phyloP scores from a whole-genome alignment of 345 rosid species.

The Geranium rotundifolium region DNA sequence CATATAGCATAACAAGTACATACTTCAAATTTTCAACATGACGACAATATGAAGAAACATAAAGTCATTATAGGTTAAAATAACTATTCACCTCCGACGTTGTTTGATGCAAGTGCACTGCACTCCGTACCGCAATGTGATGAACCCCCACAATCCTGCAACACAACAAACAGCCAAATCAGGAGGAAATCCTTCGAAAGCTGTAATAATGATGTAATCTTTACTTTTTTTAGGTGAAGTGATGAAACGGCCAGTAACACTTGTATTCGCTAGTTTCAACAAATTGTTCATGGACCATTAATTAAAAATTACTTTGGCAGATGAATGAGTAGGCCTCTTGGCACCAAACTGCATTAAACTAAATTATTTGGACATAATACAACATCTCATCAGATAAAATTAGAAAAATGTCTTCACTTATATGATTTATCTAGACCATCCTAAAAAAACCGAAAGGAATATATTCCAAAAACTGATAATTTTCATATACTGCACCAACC shows the following conservation, averaged over 20 bases:
- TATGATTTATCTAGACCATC: no score
- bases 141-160: conserved; percentile 78
- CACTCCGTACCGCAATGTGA: conserved; percentile 73
- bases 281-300: no score
- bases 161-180: conserved; percentile 3
- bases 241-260: not conserved
- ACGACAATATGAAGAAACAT: not conserved
- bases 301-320: no score
- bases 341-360: no score
- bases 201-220: not conserved
- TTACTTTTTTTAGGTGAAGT: not conserved
- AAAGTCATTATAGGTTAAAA: conserved; percentile 1
- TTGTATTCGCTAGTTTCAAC: not conserved
- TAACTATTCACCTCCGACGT: conserved; percentile 42
- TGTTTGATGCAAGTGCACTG: conserved; percentile 61
- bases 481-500: no score
- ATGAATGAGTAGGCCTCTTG: no score
- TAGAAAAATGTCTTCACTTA: no score
- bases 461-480: no score
- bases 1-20: not conserved
- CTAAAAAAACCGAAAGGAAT: no score
- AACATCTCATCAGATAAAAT: no score
- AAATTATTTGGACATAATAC: no score
- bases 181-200: not conserved
- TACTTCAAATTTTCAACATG: not conserved